Evolutionary conservation across 345 rosid genomes (phyloP), one percentile per base, ranked within the genome.

Genomic region (Schrenkiella parvula): DNA sequence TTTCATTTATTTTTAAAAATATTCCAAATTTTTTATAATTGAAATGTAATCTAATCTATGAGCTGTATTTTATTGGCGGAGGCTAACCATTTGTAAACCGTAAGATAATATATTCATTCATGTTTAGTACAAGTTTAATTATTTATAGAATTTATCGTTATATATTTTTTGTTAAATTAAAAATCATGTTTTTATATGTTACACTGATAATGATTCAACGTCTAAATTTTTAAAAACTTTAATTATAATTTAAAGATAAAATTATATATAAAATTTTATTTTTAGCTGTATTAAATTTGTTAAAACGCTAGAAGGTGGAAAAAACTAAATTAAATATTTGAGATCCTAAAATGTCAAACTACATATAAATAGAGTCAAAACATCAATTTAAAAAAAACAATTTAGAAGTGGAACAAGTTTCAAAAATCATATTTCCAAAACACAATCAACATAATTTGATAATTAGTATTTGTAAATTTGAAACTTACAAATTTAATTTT

Each of bases 21-120:
- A 2, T 5, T 9, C 14, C 29, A 3, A 1, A 1, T 44, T 18
- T n/a, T 26, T 0, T 7, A 26, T 18, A 14, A 26, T 6, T 43
- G 9, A 19, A 34, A 55, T 35, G 18, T 29, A 72, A 17, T n/a
- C n/a, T n/a, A n/a, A n/a, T n/a, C n/a, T n/a, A n/a, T 28, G 47
- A n/a, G 50, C 58, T 57, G 19, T 54, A 55, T 57, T 54, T 55
- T 62, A 72, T 52, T 22, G 77, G 66, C 52, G 66, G 66, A 66
- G 53, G 35, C 23, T 21, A 47, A 56, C 2, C 0, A 46, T 37
- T 21, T 64, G 15, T 53, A 28, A 35, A 29, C 31, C 59, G 13
- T 28, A 23, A 21, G 23, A 28, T 38, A 46, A 25, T 46, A 6
- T 46, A 37, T 50, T 47, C 39, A 22, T 39, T 17, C 29, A 12